These are phyloP conservation scores for Neofusicoccum sp. DNA, from an alignment of 2,329 filamentous ascomycete genomes.

Conservation along the genomic window DNA sequence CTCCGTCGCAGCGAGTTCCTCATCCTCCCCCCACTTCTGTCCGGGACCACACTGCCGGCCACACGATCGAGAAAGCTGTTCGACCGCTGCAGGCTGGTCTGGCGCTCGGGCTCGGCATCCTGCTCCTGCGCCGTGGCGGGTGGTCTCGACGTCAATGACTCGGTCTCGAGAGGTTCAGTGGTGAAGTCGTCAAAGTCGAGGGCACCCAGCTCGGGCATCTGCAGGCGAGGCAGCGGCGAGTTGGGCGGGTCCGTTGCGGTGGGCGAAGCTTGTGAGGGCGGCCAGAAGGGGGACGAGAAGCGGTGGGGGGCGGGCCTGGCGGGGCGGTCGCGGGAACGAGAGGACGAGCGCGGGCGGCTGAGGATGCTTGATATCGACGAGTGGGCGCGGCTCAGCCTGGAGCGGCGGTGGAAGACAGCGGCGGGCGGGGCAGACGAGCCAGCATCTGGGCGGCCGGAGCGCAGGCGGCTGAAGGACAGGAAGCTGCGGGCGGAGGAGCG, in stretches of 20 bases:
- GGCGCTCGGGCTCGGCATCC: background rate
- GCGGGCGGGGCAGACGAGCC: conserved; percentile 27
- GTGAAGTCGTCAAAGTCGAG: conserved; percentile 38
- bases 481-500: conserved; percentile 27
- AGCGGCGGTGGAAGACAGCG: conserved; percentile 28
- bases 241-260: conserved; percentile 25
- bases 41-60: conserved; percentile 20
- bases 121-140: background rate
- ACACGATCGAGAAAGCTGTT: conserved; percentile 18
- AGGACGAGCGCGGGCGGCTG: conserved; percentile 20
- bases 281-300: conserved; percentile 23
- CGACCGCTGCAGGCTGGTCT: background rate
- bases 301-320: conserved; percentile 24
- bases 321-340: conserved; percentile 14
- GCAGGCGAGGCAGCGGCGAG: conserved; percentile 33
- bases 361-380: conserved; percentile 33
- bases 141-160: background rate
- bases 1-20: conserved; percentile 49
- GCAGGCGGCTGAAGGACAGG: conserved; percentile 32
- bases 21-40: conserved; percentile 40
- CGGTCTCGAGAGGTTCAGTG: conserved; percentile 13
- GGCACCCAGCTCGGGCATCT: conserved; percentile 34
- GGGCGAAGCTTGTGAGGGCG: conserved; percentile 21
- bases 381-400: conserved; percentile 36
- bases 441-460: conserved; percentile 33